Base-by-base conservation (phyloP, 129 eudicot genomes). In the Arctium lappa region DNA sequence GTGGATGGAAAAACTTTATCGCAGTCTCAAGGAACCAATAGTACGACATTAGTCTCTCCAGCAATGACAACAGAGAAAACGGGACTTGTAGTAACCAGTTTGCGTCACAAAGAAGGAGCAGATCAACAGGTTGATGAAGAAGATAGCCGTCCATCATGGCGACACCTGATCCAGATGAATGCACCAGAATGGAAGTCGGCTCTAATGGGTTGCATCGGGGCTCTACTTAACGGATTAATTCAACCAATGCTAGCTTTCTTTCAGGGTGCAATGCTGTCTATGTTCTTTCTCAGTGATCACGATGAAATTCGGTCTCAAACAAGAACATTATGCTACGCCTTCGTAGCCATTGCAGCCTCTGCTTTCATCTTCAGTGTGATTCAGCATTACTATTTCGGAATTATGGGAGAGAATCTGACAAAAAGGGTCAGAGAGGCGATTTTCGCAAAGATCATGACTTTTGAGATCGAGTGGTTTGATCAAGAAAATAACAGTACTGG, bases 381-480 rank as follows among this genome's bases (percentile, higher is more conserved):
- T 13, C 90, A 87, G 42, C 90, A 87, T 73, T 84, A 87, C 78
- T 44, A 81, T 79, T 87, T 87, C 10, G 90, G 83, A 29, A 73
- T 84, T 5, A 87, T 84, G 88, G 88, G 90, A 36, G 88, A 84
- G 78, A 78, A 74, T 22, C 44, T 87, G 39, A 87, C 88, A 1
- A 87, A 87, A 74, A 56, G 73, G 48, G 82, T 87, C 13, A 37
- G 88, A 37, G 82, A 73, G 37, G 30, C 2, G 3, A 69, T 84
- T n/a, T 73, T 85, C 7, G 30, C 30, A 30, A 87, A 87, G 80
- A 74, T 85, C 22, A 74, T 87, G 42, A 73, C 84, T 12, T 85
- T 87, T 33, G 90, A 87, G 48, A 78, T 74, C 65, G 86, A 79
- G 50, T 87, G 88, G 88, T 87, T 84, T 60, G 82, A 87, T 29